Evolutionary conservation across 306 rosid species (phyloP).

Genomic region (Coriaria nepalensis): DNA sequence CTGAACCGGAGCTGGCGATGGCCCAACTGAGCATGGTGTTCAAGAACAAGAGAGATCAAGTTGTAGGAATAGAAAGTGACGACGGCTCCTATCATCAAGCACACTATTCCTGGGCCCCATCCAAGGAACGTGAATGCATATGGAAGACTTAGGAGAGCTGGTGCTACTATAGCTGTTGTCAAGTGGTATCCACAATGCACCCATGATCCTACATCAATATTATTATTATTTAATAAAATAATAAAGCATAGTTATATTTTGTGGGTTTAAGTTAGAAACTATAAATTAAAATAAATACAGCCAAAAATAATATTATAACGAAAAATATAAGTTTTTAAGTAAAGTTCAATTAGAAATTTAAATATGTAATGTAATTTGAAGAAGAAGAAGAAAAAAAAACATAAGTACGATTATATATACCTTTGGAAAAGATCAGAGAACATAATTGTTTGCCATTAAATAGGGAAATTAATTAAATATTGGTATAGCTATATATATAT

Average conservation of each 20-base stretch:
- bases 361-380: too few relatives aligned
- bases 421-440: too few relatives aligned
- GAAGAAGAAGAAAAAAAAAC: too few relatives aligned
- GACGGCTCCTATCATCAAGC: conserved; percentile 42
- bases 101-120: conserved; percentile 53
- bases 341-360: too few relatives aligned
- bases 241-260: not conserved
- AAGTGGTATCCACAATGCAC: conserved; percentile 69
- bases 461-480: too few relatives aligned
- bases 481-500: too few relatives aligned
- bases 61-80: conserved; percentile 82
- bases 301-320: not conserved
- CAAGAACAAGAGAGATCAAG: conserved; percentile 58
- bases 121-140: conserved; percentile 65
- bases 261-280: not conserved
- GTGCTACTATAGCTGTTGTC: conserved; percentile 79
- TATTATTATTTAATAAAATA: not conserved
- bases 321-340: not conserved
- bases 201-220: conserved; percentile 52
- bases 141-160: conserved; percentile 65
- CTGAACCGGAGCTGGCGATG: conserved; percentile 72
- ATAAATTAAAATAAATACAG: not conserved
- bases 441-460: too few relatives aligned
- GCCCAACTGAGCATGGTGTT: conserved; percentile 58
- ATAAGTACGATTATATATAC: too few relatives aligned